Base-by-base conservation (phyloP, 2,329 filamentous ascomycete species). In the Epichloe baconii region DNA sequence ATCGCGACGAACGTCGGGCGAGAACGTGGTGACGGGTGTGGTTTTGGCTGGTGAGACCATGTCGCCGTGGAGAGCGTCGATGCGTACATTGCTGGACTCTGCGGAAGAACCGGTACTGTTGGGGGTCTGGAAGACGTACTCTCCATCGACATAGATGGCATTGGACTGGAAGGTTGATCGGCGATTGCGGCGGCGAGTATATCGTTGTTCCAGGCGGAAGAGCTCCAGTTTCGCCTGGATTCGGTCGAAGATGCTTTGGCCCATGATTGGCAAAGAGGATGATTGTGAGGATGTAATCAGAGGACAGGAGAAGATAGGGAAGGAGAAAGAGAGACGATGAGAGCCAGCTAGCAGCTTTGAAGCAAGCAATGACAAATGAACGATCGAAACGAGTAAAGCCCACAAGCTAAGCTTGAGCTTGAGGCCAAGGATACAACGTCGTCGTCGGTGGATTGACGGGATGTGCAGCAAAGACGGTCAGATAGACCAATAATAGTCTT, bases 191-290 rank as follows among this genome's bases (percentile, higher is more conserved):
- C 88, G 85, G 62, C 86, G 86, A 48, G 90, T 94, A 75, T 97
- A 97, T 61, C 88, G 85, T 73, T 96, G 85, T 73, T 97, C 91
- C 59, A 97, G 83, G 47, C 89, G 87, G 76, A 95, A 93, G 63
- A 97, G 81, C 75, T 97, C 89, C 62, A 94, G 74, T 75, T 86
- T 80, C 54, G 79, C 76, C 60, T 82, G 76, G 65, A 83, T 76
- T 65, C 77, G 75, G 54, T 79, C 74, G 60, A 83, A 62, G 61
- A 83, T 62, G 60, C 71, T 72, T 61, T 73, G 69, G 48, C 71
- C 72, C 73, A 76, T 76, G 58, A 47, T 63, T 57, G 43, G 59
- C 57, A 58, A 47, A 31, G 35, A 4, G n/a, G 40, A 12, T 34
- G 38, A 44, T 44, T 55, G 54, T 31, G 23, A 42, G 21, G 15